Base-by-base conservation (phyloP, 2,329 filamentous ascomycete genomes). In the Ophiostoma ips region DNA sequence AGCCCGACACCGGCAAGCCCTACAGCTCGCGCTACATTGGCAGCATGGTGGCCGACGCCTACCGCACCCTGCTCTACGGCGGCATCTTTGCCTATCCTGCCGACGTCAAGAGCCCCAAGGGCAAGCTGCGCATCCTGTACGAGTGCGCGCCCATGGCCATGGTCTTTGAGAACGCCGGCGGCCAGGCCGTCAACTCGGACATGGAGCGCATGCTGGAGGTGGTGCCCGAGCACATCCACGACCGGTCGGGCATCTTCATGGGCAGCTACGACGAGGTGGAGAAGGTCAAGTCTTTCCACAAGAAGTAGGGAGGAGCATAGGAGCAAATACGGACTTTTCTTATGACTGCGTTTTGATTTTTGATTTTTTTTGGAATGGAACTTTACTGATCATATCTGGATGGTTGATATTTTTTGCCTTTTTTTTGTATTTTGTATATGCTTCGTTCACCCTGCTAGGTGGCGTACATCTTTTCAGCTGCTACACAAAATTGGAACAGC, bases 71-170 rank as follows among this genome's bases (percentile, higher is more conserved):
- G 56, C 69, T 96, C 52, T 98, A 98, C 65, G 92, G 92, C 53
- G 92, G 92, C 58, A 85, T 98, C 63, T 98, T 98, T 66, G 92
- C 92, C 41, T 98, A 98, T 64, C 92, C 92, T 0, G 87, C 90
- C 13, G 92, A 98, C 64, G 94, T 89, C 74, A 96, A 98, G 81
- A 94, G 84, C 63, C 87, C 89, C 56, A 98, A 96, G 79, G 92
- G 92, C 59, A 98, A 98, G 75, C 77, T 98, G 58, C 79, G 92
- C 57, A 98, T 98, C 58, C 66, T 98, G 60, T 98, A 98, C 69
- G 92, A 98, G 72, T 98, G 92, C 64, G 92, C 92, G 13, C 92
- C 92, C 36, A 98, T 98, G 92, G 92, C 92, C 21, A 85, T 96
- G 83, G 79, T 98, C 7, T 96, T 98, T 66, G 92, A 98, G 70